phyloP scores from a whole-genome alignment of 1,284 basidiomycete species.

The Kalmanozyma brasiliensis region DNA sequence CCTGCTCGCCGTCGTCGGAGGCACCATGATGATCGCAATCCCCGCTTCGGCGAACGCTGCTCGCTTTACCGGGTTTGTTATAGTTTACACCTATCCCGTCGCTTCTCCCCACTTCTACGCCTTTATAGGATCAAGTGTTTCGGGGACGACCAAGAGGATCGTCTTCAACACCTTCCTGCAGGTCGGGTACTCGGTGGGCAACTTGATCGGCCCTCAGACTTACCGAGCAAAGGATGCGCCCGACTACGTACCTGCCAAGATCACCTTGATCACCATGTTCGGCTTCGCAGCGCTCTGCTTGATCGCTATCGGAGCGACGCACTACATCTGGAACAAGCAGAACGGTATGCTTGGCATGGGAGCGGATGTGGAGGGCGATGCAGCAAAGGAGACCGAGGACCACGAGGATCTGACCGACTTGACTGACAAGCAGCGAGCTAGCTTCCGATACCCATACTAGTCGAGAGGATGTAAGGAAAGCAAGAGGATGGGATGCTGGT shows the following conservation, averaged over 20 bases:
- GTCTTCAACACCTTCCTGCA: constrained; percentile 58
- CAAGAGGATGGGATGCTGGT: not conserved
- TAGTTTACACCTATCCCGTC: constrained; percentile 32
- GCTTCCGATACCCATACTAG: constrained; percentile 66
- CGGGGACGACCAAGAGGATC: constrained; percentile 63
- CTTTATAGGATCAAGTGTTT: constrained; percentile 45
- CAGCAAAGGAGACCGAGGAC: constrained; percentile 16
- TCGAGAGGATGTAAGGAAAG: not conserved
- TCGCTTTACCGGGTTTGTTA: constrained; percentile 30
- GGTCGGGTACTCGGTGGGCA: constrained; percentile 59
- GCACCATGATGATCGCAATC: constrained; percentile 53
- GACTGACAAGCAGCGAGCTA: constrained; percentile 63
- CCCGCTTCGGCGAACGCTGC: constrained; percentile 21
- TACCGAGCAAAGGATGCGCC: constrained; percentile 50
- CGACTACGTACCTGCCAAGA: constrained; percentile 61
- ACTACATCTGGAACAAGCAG: constrained; percentile 59
- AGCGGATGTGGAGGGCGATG: constrained; percentile 3
- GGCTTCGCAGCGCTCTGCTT: constrained; percentile 44
- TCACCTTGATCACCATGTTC: constrained; percentile 62
- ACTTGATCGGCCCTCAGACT: constrained; percentile 62
- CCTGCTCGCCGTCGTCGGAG: constrained; percentile 53
- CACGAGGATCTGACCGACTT: constrained; percentile 60
- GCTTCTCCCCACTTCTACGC: constrained; percentile 47
- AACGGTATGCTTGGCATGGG: constrained; percentile 4
- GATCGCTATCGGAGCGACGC: constrained; percentile 36